These are phyloP conservation scores for Neophaeococcomyces mojaviensis DNA, from an alignment of 2,329 filamentous ascomycete species.

Conservation along the genomic window DNA sequence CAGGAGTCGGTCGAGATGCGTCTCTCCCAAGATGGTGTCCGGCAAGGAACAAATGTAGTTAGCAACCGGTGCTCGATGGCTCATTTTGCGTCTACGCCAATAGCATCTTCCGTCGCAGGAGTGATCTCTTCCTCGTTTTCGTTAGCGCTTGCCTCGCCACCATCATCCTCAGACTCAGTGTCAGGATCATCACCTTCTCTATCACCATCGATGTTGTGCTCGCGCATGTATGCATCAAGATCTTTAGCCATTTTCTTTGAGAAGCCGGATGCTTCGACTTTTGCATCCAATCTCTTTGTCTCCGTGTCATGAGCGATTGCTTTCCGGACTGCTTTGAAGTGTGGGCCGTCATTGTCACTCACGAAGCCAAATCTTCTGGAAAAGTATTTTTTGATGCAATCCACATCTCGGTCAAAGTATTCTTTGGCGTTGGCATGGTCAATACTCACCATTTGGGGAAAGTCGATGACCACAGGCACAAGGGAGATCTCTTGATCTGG, in stretches of 20 bases:
- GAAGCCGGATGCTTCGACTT: slow-evolving; percentile 88
- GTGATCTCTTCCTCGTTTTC: slow-evolving; percentile 29
- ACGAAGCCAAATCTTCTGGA: slow-evolving; percentile 80
- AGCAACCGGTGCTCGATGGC: too few species aligned
- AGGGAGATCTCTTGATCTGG: slow-evolving; percentile 34
- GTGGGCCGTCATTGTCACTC: slow-evolving; percentile 72
- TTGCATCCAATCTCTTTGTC: slow-evolving; percentile 67
- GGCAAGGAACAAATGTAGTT: too few species aligned
- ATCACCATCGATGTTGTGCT: slow-evolving; percentile 53
- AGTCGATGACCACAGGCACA: slow-evolving; percentile 85
- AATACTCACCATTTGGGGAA: slow-evolving; percentile 95
- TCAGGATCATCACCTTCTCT: slow-evolving; percentile 32
- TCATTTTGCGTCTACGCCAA: too few species aligned
- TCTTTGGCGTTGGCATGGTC: slow-evolving; percentile 89
- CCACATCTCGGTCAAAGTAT: slow-evolving; percentile 95
- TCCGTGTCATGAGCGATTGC: slow-evolving; percentile 55
- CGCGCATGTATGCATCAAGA: slow-evolving; percentile 80
- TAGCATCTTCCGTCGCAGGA: background rate
- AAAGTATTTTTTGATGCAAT: slow-evolving; percentile 93
- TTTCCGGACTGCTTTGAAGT: slow-evolving; percentile 77
- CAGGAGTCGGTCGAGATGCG: too few species aligned
- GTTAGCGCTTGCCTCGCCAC: slow-evolving; percentile 35
- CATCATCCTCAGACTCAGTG: slow-evolving; percentile 32
- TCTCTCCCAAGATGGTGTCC: too few species aligned
- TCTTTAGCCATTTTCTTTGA: slow-evolving; percentile 96